Conservation (phyloP, 345 rosid genomes). For the Eucalyptus tenuipes region DNA sequence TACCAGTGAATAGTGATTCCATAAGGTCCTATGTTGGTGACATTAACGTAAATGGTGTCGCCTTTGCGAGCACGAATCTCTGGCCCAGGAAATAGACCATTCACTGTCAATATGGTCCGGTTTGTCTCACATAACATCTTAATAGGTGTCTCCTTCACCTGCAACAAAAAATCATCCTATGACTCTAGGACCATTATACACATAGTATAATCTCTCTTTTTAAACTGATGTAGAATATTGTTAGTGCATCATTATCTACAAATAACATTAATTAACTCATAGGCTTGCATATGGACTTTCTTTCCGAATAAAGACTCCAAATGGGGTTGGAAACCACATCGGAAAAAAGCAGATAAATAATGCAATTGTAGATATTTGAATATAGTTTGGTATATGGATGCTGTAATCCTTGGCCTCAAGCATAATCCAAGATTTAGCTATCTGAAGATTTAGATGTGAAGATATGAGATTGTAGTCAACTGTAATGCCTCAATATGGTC, state of each 20-base stretch:
- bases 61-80: background rate
- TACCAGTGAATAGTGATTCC: background rate
- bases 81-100: background rate
- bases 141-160: background rate
- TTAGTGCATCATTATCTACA: background rate
- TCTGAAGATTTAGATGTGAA: background rate
- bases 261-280: background rate
- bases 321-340: background rate
- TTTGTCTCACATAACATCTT: background rate
- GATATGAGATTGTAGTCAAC: background rate
- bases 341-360: background rate
- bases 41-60: background rate
- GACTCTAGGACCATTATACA: background rate
- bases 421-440: background rate
- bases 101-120: background rate
- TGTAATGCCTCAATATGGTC: background rate
- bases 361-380: background rate
- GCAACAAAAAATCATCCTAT: background rate
- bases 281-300: background rate
- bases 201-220: background rate
- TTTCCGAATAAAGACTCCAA: background rate
- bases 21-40: background rate
- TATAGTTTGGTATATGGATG: background rate
- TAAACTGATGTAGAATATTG: background rate
- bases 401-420: background rate